Base-by-base conservation (phyloP, 345 rosid species). In the Hypericum perforatum region DNA sequence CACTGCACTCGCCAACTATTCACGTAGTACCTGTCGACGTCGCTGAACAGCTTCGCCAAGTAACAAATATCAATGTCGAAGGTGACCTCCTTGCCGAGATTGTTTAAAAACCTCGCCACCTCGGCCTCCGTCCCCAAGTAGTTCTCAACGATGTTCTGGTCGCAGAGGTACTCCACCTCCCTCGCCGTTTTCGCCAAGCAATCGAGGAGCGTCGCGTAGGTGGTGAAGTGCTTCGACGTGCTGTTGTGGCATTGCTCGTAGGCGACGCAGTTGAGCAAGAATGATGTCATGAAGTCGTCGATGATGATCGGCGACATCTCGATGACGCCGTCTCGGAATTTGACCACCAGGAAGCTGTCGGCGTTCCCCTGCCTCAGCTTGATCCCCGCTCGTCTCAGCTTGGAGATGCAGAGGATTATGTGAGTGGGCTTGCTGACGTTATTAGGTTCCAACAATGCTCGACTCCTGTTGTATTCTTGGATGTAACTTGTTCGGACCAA, bases 201-300 rank as follows among this genome's bases (percentile, higher is more conserved):
- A 54, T 85, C 97, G 44, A 89, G 52, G 1, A 89, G 49, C 4
- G 89, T 76, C 2, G 86, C 83, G 32, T 89, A 89, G 8, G 89
- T 22, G 32, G 97, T 86, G 71, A 86, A 75, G 65, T 83, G 82
- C 50, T 59, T 82, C 6, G 85, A 71, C 10, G 9, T 32, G 43
- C 74, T 64, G 16, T 39, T 63, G 62, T 89, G 75, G 60, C 90
- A 89, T 12, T 89, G 94, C 69, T 89, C 95, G 65, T 73, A 86
- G 0, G 94, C 95, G 49, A 89, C 89, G 39, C 85, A 83, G 42
- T 89, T 89, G 0, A 69, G 60, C 49, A 89, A 62, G 54, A 89
- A 76, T 0, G 88, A 74, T 62, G 77, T 66, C 92, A 74, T 80
- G 63, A 77, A 74, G 39, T 89, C 97, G 45, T 88, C 96, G 16